Evolutionary conservation across 768 basidiomycete genomes (phyloP).

Genomic region (Obba rivulosa): DNA sequence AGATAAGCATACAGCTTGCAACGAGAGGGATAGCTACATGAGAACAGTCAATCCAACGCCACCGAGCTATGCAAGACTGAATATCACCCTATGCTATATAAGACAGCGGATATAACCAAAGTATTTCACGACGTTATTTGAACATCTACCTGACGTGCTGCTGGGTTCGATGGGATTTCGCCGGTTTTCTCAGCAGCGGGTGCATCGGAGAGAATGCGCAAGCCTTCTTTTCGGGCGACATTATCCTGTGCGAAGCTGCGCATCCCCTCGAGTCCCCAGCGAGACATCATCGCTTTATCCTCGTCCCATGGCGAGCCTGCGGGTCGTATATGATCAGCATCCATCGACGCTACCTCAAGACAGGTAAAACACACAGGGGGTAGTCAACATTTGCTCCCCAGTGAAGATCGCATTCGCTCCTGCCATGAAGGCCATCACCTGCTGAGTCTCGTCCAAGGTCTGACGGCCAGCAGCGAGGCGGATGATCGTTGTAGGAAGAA

Average conservation of each 20-base stretch:
- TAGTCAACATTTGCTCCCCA: conserved; percentile 97
- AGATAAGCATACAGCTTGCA: too few relatives aligned
- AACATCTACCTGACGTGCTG: not conserved
- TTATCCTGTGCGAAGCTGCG: conserved; percentile 74
- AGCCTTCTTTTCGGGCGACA: conserved; percentile 50
- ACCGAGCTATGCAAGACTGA: too few relatives aligned
- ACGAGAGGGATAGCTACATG: too few relatives aligned
- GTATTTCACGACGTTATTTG: too few relatives aligned
- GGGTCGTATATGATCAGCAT: too few relatives aligned
- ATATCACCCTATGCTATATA: too few relatives aligned
- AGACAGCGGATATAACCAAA: too few relatives aligned
- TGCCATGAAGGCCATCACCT: conserved; percentile 98
- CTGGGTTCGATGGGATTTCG: not conserved
- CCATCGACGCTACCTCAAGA: too few relatives aligned
- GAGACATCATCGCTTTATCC: conserved; percentile 91
- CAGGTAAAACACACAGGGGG: conserved; percentile 64
- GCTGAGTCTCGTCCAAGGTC: conserved; percentile 83
- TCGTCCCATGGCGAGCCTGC: conserved; percentile 93
- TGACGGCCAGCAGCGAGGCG: conserved; percentile 92
- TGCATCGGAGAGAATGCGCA: too few relatives aligned
- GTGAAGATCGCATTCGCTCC: conserved; percentile 98
- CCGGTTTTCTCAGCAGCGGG: too few relatives aligned
- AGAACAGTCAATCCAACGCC: too few relatives aligned
- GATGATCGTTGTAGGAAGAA: conserved; percentile 89
- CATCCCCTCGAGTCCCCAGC: conserved; percentile 94